phyloP scores from a whole-genome alignment of 129 eudicot species.

The Escallonia rubra region DNA sequence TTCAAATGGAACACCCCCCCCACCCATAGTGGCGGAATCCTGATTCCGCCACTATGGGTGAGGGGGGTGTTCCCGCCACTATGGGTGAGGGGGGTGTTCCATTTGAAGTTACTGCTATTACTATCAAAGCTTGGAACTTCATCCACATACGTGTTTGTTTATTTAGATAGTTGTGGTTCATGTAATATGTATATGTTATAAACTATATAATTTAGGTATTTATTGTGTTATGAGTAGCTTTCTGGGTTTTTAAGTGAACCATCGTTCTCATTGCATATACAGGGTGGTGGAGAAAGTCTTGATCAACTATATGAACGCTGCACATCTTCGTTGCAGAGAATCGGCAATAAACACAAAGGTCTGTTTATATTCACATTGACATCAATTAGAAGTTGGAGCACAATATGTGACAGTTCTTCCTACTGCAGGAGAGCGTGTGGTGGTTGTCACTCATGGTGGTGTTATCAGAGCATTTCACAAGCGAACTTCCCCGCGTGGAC shows the following conservation, averaged over 20 bases:
- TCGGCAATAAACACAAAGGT: slow-evolving; percentile 81
- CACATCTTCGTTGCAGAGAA: slow-evolving; percentile 62
- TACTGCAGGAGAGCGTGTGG: slow-evolving; percentile 69
- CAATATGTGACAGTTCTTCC: background rate
- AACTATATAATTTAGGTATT: too few species aligned
- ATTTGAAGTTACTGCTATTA: too few species aligned
- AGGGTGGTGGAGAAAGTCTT: slow-evolving; percentile 98
- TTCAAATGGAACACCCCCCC: too few species aligned
- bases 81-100: too few species aligned
- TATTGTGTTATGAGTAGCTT: too few species aligned
- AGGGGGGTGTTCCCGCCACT: too few species aligned
- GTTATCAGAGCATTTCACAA: slow-evolving; percentile 63
- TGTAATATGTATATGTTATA: too few species aligned
- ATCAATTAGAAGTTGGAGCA: background rate
- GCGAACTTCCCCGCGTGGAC: slow-evolving; percentile 15
- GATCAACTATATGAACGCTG: slow-evolving; percentile 73
- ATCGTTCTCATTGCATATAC: slow-evolving; percentile 4
- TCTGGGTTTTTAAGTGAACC: background rate
- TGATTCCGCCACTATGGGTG: too few species aligned
- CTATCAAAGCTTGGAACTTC: too few species aligned
- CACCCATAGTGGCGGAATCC: too few species aligned
- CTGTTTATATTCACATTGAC: background rate
- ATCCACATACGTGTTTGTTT: too few species aligned
- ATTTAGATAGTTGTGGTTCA: too few species aligned
- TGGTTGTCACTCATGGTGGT: slow-evolving; percentile 89